These are phyloP conservation scores for Nectriaceae sp. DNA, from an alignment of 2,329 filamentous ascomycete genomes.

Conservation along the genomic window DNA sequence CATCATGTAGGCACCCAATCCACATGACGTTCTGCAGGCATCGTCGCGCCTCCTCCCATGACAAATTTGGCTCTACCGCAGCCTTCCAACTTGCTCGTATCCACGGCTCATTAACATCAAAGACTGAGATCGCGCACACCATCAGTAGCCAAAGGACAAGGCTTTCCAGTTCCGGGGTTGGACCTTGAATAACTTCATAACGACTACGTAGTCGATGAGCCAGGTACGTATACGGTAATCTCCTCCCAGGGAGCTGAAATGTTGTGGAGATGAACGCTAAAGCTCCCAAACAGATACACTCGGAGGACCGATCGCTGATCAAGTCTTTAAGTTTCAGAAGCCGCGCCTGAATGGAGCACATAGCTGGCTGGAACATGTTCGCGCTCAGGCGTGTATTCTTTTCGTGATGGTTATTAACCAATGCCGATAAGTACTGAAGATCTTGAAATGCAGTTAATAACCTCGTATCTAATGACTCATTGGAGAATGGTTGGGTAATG, in stretches of 20 bases:
- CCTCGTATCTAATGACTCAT: neutral
- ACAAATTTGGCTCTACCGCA: neutral
- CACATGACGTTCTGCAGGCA: neutral
- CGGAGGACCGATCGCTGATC: neutral
- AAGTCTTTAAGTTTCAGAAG: neutral
- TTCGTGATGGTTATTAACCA: neutral
- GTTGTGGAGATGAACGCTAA: neutral
- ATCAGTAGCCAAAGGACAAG: neutral
- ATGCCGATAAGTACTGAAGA: neutral
- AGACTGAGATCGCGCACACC: neutral
- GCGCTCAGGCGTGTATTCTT: neutral
- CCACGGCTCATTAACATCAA: neutral
- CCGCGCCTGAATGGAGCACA: neutral
- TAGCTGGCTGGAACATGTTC: neutral
- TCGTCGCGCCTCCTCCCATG: neutral
- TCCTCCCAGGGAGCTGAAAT: neutral
- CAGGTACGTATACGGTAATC: neutral
- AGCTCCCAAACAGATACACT: neutral
- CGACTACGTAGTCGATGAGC: neutral
- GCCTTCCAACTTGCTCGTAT: neutral
- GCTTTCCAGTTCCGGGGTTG: neutral
- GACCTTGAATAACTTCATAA: neutral
- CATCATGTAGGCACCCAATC: neutral
- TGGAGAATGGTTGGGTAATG: neutral
- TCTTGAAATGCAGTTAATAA: neutral